phyloP scores from a whole-genome alignment of 2,329 filamentous ascomycete species.

The Penicillium decumbens region DNA sequence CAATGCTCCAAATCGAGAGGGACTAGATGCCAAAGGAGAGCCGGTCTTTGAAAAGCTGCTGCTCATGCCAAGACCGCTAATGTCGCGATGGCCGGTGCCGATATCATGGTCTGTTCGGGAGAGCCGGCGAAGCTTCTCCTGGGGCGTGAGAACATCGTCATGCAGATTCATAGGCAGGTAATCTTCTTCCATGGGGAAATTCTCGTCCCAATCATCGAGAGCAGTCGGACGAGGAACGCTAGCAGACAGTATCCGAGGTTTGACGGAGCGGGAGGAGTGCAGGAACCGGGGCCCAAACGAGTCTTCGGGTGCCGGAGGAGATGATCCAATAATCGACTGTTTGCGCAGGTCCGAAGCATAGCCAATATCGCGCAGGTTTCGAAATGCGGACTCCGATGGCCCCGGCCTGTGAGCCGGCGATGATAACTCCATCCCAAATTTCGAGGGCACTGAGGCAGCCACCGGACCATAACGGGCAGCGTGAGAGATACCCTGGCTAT shows the following conservation, averaged over 20 bases:
- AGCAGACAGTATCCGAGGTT: conserved; percentile 55
- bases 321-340: conserved; percentile 52
- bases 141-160: conserved; percentile 59
- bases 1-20: conserved; percentile 58
- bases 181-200: conserved; percentile 82
- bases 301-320: conserved; percentile 61
- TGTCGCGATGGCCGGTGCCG: conserved; percentile 45
- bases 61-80: conserved; percentile 49
- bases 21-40: conserved; percentile 56
- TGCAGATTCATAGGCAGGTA: conserved; percentile 69
- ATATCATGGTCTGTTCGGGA: conserved; percentile 55
- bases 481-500: conserved; percentile 90
- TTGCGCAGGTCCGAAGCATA: conserved; percentile 67
- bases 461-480: conserved; percentile 85
- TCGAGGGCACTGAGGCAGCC: conserved; percentile 85
- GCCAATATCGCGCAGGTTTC: conserved; percentile 60
- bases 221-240: conserved; percentile 53
- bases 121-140: conserved; percentile 56
- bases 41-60: conserved; percentile 49
- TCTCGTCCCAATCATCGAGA: conserved; percentile 57
- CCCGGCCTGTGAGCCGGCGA: conserved; percentile 67
- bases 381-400: conserved; percentile 56
- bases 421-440: conserved; percentile 76
- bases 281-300: conserved; percentile 60
- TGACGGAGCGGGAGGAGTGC: conserved; percentile 62